phyloP scores from a whole-genome alignment of 345 rosid species.

The Draba incana region DNA sequence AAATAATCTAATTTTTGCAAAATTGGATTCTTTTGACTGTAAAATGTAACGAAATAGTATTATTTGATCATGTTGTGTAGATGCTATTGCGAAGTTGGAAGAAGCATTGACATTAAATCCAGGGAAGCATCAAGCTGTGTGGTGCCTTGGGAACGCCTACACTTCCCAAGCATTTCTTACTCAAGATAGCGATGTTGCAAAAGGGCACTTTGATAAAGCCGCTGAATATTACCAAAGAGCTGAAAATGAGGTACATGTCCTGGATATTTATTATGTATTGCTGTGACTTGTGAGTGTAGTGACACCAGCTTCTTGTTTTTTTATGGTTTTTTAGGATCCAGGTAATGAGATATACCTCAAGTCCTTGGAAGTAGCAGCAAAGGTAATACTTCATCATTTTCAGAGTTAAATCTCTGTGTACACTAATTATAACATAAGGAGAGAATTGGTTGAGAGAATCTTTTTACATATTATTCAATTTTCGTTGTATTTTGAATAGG shows the following conservation, averaged over 20 bases:
- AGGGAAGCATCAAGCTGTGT: constrained; percentile 68
- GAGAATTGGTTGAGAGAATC: not conserved
- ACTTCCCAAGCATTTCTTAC: constrained; percentile 77
- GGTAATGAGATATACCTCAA: constrained; percentile 76
- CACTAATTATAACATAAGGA: not conserved
- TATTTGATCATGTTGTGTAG: constrained; percentile 39
- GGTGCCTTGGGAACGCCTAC: constrained; percentile 92
- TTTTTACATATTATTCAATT: not conserved
- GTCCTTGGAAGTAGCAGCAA: constrained; percentile 73
- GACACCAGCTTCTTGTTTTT: not conserved
- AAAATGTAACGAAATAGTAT: not conserved
- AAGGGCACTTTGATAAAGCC: constrained; percentile 66
- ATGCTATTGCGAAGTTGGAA: constrained; percentile 82
- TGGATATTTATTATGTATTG: too few species aligned
- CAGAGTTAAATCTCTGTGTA: not conserved
- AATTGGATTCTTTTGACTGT: not conserved
- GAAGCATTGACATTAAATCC: constrained; percentile 73
- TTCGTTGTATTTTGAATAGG: constrained; percentile 48
- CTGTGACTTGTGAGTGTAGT: not conserved
- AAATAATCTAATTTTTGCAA: not conserved
- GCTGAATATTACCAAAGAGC: constrained; percentile 69
- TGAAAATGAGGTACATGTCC: constrained; percentile 56
- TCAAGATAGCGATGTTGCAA: constrained; percentile 64
- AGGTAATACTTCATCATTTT: constrained; percentile 50
- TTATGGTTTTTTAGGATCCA: constrained; percentile 63